These are phyloP conservation scores for Didymella pinodella DNA, from an alignment of 2,329 filamentous ascomycete genomes.

Conservation along the genomic window DNA sequence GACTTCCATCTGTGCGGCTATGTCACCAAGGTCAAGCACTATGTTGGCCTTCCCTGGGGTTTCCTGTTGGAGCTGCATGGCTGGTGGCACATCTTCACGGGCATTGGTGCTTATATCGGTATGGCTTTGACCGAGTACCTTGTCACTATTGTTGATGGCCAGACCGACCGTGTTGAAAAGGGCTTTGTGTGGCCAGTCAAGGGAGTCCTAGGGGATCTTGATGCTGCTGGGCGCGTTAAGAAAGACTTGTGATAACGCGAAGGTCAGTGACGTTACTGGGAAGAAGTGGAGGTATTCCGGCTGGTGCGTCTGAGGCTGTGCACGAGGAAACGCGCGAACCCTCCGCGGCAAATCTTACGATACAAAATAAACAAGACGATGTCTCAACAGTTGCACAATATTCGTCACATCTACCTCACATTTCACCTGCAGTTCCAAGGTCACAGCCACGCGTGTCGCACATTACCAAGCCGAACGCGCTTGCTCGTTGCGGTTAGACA, in stretches of 20 bases:
- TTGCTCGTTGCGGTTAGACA: background rate
- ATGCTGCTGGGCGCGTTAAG: conserved; percentile 24
- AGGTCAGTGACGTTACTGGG: too few relatives aligned
- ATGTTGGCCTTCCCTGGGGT: conserved; percentile 63
- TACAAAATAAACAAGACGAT: background rate
- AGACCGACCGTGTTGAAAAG: conserved; percentile 38
- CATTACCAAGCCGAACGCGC: background rate
- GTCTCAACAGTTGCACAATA: background rate
- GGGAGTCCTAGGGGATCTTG: conserved; percentile 41
- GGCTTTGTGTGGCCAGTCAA: conserved; percentile 50
- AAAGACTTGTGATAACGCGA: background rate
- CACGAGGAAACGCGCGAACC: too few relatives aligned
- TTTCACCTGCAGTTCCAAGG: conserved; percentile 10
- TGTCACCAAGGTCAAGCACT: conserved; percentile 56
- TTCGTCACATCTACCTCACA: conserved; percentile 12
- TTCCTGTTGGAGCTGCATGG: conserved; percentile 67
- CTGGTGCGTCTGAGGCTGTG: too few relatives aligned
- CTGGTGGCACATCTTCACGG: conserved; percentile 71
- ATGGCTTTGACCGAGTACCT: conserved; percentile 51
- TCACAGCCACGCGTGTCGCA: conserved; percentile 14
- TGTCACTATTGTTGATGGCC: conserved; percentile 43
- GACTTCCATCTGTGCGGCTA: conserved; percentile 62
- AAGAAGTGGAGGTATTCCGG: too few relatives aligned
- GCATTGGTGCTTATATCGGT: conserved; percentile 59
- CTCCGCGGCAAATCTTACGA: background rate